phyloP scores from a whole-genome alignment of 164 flowering plant genomes.

The Vitis rotundifolia region DNA sequence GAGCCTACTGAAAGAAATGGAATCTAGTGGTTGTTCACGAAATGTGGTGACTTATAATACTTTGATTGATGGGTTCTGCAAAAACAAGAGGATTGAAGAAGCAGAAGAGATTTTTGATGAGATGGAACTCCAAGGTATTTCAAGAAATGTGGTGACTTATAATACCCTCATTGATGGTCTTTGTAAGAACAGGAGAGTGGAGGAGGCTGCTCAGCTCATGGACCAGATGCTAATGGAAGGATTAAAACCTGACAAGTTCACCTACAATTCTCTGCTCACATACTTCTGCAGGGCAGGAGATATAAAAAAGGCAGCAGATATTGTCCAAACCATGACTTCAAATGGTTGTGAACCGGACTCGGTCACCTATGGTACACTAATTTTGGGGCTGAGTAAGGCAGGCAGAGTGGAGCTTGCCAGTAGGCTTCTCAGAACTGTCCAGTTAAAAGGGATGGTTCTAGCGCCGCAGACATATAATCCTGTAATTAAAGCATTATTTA shows the following conservation, averaged over 20 bases:
- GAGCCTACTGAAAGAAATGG: slow-evolving; percentile 78
- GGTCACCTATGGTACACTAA: slow-evolving; percentile 81
- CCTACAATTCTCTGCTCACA: slow-evolving; percentile 75
- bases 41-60: slow-evolving; percentile 76
- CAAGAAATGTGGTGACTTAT: slow-evolving; percentile 72
- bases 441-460: slow-evolving; percentile 64
- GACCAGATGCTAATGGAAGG: slow-evolving; percentile 92
- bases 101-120: slow-evolving; percentile 91
- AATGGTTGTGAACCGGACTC: slow-evolving; percentile 80
- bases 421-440: slow-evolving; percentile 63
- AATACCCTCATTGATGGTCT: slow-evolving; percentile 85
- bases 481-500: slow-evolving; percentile 65
- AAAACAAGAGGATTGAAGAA: slow-evolving; percentile 58
- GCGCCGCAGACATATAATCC: slow-evolving; percentile 83
- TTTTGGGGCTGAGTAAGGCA: slow-evolving; percentile 72
- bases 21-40: slow-evolving; percentile 67
- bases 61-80: slow-evolving; percentile 80
- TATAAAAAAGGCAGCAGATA: slow-evolving; percentile 77
- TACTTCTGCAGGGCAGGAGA: slow-evolving; percentile 69
- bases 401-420: slow-evolving; percentile 65
- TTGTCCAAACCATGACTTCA: slow-evolving; percentile 72
- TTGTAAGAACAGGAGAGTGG: slow-evolving; percentile 61
- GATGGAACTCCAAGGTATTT: slow-evolving; percentile 86
- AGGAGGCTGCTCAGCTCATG: slow-evolving; percentile 75
- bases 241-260: slow-evolving; percentile 74